Evolutionary conservation across 805 yeast genomes (phyloP), one percentile per base, ranked within the genome.

Genomic region (Wickerhamiella musiphila): DNA sequence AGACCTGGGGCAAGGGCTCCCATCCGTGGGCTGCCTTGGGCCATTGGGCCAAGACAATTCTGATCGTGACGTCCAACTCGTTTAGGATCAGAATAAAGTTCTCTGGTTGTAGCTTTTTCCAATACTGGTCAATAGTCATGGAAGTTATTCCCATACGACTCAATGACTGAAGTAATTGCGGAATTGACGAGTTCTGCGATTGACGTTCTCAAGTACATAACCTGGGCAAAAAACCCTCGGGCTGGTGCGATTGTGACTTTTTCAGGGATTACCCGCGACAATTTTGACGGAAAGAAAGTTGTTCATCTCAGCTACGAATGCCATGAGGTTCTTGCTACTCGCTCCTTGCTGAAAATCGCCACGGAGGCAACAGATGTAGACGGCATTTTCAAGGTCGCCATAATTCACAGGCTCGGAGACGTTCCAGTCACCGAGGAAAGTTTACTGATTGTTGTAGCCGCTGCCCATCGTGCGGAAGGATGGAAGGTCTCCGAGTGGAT

Each of bases 161-260:
- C n/a, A n/a, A n/a, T n/a, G n/a, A n/a, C n/a, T n/a, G n/a, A n/a
- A n/a, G n/a, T n/a, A n/a, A n/a, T n/a, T n/a, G n/a, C n/a, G n/a
- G n/a, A n/a, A n/a, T n/a, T n/a, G n/a, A n/a, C n/a, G n/a, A n/a
- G n/a, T n/a, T n/a, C n/a, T n/a, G n/a, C n/a, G n/a, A n/a, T n/a
- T n/a, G n/a, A n/a, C n/a, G n/a, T n/a, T n/a, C 18, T 9, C 10
- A 18, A 24, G 13, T 24, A 24, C 26, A 40, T 58, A 7, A 47
- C 54, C 4, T 64, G 60, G 45, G 69, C 60, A n/a, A 56, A 56
- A 34, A 39, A 53, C 12, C 57, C 60, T 3, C 35, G 45, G 16
- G 63, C 69, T 0, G 72, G 73, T 1, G 71, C 70, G 0, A 54
- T 64, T 4, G 58, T 66, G 4, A 51, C 55, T 28, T 66, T 66